Conservation (phyloP, 2,329 filamentous ascomycete species). For the Lecanoromycetidae sp. region DNA sequence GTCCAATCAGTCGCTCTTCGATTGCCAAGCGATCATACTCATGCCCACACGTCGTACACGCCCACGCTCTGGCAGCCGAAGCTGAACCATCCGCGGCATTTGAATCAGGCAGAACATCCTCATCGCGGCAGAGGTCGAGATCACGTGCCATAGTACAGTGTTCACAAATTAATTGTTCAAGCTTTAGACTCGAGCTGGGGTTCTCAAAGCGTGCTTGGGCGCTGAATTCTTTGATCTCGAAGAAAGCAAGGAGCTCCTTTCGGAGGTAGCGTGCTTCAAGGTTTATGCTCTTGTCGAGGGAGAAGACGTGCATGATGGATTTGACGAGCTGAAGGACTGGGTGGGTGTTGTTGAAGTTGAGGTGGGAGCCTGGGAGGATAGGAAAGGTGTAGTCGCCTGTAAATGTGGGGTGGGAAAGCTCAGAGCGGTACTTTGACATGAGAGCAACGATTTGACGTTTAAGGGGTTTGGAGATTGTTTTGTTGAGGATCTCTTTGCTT, state of each 20-base stretch:
- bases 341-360: slow-evolving; percentile 30
- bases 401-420: slow-evolving; percentile 79
- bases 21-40: slow-evolving; percentile 68
- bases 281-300: slow-evolving; percentile 78
- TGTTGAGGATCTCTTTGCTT: slow-evolving; percentile 56
- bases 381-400: slow-evolving; percentile 82
- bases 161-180: slow-evolving; percentile 71
- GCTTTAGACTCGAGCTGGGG: slow-evolving; percentile 60
- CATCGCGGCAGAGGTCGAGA: slow-evolving; percentile 83
- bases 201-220: slow-evolving; percentile 79
- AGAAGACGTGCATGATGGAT: slow-evolving; percentile 80
- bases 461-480: slow-evolving; percentile 73
- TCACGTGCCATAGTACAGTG: slow-evolving; percentile 83
- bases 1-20: slow-evolving; percentile 68
- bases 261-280: slow-evolving; percentile 78
- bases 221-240: slow-evolving; percentile 91
- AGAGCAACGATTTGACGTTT: slow-evolving; percentile 77
- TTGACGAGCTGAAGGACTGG: slow-evolving; percentile 83
- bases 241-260: slow-evolving; percentile 77
- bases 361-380: slow-evolving; percentile 59
- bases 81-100: slow-evolving; percentile 16
- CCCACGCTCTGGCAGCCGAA: slow-evolving; percentile 46
- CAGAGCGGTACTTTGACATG: slow-evolving; percentile 74
- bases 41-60: slow-evolving; percentile 61
- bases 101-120: slow-evolving; percentile 55